These are phyloP conservation scores for Russula brevipes DNA, from an alignment of 768 basidiomycete species.

Conservation along the genomic window DNA sequence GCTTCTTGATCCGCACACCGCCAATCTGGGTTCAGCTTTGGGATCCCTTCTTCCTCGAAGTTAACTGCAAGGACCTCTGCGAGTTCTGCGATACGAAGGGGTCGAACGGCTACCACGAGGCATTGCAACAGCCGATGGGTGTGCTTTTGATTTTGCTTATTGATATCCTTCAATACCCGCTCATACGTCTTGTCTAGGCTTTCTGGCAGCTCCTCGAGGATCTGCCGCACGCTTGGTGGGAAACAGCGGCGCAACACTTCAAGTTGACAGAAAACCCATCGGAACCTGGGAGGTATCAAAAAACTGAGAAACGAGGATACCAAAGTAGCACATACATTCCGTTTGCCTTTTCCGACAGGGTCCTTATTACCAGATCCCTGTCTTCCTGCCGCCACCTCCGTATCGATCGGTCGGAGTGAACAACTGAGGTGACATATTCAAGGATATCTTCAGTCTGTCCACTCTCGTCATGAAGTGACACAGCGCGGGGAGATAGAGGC, in stretches of 20 bases:
- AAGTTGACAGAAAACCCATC: not conserved
- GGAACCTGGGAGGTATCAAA: not conserved
- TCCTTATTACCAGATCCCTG: too few relatives aligned
- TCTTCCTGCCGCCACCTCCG: too few relatives aligned
- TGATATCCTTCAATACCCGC: constrained; percentile 1
- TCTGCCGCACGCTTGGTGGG: not conserved
- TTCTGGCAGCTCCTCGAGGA: not conserved
- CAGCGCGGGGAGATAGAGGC: too few relatives aligned
- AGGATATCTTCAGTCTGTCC: too few relatives aligned
- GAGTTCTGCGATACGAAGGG: not conserved
- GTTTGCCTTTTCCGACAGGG: too few relatives aligned
- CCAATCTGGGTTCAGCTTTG: too few relatives aligned
- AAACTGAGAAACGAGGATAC: not conserved
- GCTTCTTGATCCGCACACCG: too few relatives aligned
- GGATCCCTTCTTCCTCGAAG: not conserved
- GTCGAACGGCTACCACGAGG: not conserved
- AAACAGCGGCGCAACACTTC: not conserved
- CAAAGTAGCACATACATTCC: too few relatives aligned
- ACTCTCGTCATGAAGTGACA: too few relatives aligned
- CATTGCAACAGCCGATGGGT: constrained; percentile 4
- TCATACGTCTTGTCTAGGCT: not conserved
- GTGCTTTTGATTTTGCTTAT: not conserved
- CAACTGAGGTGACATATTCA: too few relatives aligned
- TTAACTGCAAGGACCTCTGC: not conserved
- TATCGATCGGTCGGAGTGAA: too few relatives aligned